Evolutionary conservation across 305 asterid genomes (phyloP), one percentile per base, ranked within the genome.

Genomic region (Striga hermonthica): DNA sequence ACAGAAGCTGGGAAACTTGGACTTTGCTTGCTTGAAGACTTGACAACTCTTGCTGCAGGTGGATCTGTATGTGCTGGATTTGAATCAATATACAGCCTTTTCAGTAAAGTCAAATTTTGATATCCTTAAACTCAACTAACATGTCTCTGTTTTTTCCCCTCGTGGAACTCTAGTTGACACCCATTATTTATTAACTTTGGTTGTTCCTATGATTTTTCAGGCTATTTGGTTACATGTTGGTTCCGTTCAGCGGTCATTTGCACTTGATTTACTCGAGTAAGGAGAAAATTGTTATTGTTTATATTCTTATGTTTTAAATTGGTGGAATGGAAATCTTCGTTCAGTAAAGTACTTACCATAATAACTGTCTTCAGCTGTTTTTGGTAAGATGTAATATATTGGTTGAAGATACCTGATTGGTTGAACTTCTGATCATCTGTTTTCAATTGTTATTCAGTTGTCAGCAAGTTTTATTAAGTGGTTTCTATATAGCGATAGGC

Each of bases 11-110:
- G 97, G 78, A 86, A 82, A 83, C 95, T 90, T 58, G 99, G 96
- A 72, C 95, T 90, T 75, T 84, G 84, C 78, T 90, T 93, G 82
- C 95, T 93, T 52, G 96, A 90, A 84, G 99, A 93, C 84, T 87
- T 93, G 83, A 83, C 95, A 63, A 88, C 96, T 85, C 95, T 93
- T 83, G 99, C 99, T 80, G 99, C 99, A 88, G 96, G 96, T 90
- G 99, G 99, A 90, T 90, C 97, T 82, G 99, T 93, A 93, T 84
- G 99, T 93, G 91, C 89, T 73, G 68, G 78, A 74, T 79, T 63
- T 72, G 72, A 66, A 84, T 75, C 59, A 60, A 64, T 73, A 65
- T 60, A 71, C 72, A 53, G 55, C 75, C 47, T 68, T 64, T 66
- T 75, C 72, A 49, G 22, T 59, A 67, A 61, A 67, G 63, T 74